Percentiles rank a stretch among this genome's conserved stretches.
These are phyloP conservation scores for Flaveria floridana DNA, from an alignment of 140 eudicot species.

Conservation along the genomic window DNA sequence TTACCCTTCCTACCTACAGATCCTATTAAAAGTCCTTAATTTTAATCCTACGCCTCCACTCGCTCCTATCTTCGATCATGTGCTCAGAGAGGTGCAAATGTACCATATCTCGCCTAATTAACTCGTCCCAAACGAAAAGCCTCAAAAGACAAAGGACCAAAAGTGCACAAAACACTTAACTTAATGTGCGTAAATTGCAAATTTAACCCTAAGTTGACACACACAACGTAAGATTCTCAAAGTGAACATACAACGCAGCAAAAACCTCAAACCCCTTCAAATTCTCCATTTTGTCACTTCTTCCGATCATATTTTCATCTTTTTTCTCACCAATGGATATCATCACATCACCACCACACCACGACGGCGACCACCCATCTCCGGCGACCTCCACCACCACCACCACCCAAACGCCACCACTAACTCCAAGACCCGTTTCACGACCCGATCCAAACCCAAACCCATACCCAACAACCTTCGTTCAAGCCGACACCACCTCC, in stretches of 20 bases:
- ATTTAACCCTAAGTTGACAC: conserved; percentile 42
- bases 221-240: conserved; percentile 33
- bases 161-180: background rate
- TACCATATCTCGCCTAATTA: too few species aligned
- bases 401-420: conserved; percentile 30
- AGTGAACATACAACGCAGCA: conserved; percentile 29
- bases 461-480: conserved; percentile 90
- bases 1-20: too few species aligned
- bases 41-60: too few species aligned
- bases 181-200: conserved; percentile 7
- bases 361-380: conserved; percentile 45
- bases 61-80: too few species aligned
- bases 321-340: conserved; percentile 45
- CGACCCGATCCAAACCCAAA: conserved; percentile 62
- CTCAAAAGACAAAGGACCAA: conserved; percentile 14
- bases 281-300: conserved; percentile 38
- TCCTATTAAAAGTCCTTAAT: too few species aligned
- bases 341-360: conserved; percentile 28
- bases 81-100: too few species aligned
- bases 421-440: conserved; percentile 46
- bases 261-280: conserved; percentile 40
- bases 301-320: conserved; percentile 22
- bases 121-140: background rate
- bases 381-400: conserved; percentile 46
- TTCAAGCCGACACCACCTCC: conserved; percentile 73